phyloP scores from a whole-genome alignment of 768 basidiomycete species.

The Suillus bovinus region DNA sequence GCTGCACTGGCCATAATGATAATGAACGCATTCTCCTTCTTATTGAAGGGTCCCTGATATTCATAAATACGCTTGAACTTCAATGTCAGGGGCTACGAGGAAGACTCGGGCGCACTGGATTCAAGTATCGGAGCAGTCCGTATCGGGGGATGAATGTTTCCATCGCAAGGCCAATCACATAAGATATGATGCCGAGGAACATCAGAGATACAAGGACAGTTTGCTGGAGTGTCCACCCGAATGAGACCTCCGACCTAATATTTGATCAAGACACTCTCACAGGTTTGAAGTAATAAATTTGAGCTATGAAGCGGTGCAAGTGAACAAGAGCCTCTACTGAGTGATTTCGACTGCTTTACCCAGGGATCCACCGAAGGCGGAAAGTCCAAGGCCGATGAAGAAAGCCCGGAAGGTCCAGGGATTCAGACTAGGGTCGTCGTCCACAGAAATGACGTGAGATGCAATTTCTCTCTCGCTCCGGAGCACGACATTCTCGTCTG shows the following conservation, averaged over 20 bases:
- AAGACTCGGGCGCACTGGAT: slow-evolving; percentile 36
- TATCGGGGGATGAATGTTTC: slow-evolving; percentile 46
- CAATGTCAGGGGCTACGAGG: background rate
- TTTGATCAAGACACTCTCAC: slow-evolving; percentile 27
- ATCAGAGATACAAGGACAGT: slow-evolving; percentile 50
- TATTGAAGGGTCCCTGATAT: slow-evolving; percentile 55
- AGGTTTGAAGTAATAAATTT: slow-evolving; percentile 65
- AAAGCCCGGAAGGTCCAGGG: slow-evolving; percentile 44
- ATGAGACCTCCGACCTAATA: background rate
- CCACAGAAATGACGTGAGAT: slow-evolving; percentile 46
- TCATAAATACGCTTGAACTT: background rate
- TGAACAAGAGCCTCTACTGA: slow-evolving; percentile 10
- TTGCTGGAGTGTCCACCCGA: slow-evolving; percentile 37
- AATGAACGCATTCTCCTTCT: slow-evolving; percentile 59
- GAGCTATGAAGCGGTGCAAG: slow-evolving; percentile 32
- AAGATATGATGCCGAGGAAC: slow-evolving; percentile 54
- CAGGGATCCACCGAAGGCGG: slow-evolving; percentile 51
- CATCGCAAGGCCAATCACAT: slow-evolving; percentile 48
- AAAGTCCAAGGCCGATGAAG: slow-evolving; percentile 51
- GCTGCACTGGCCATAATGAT: slow-evolving; percentile 59
- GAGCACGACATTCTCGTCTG: slow-evolving; percentile 27
- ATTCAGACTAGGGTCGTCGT: slow-evolving; percentile 31
- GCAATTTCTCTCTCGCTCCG: slow-evolving; percentile 47
- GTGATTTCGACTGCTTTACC: slow-evolving; percentile 29
- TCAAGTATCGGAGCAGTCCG: slow-evolving; percentile 49